Evolutionary conservation across 192 early-diverging fungal genomes (phyloP), one percentile per base, ranked within the genome.

Genomic region (Podila epicladia): DNA sequence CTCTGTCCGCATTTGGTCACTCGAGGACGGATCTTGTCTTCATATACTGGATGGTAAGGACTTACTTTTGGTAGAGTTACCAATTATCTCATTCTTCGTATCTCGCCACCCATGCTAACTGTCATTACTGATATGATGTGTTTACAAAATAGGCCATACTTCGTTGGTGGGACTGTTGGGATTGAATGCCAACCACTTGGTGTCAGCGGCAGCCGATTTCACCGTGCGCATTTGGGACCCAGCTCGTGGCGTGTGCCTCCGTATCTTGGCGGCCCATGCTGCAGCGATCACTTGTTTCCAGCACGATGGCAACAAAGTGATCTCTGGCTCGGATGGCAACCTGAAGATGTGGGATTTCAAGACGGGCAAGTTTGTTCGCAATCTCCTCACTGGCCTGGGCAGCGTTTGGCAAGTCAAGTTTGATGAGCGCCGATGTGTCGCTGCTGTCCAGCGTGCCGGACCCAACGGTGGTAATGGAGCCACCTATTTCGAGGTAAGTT

Each of bases 251-350:
- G 67, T 83, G 8, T 89, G 87, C 71, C 65, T 94, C 74, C 88
- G 90, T 87, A 85, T 88, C 53, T 88, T 91, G 65, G 92, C 87
- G 48, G 96, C 87, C n/a, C 97, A 95, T 74, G 74, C 75, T 35
- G 94, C 89, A 33, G 97, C 98, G 11, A 99, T 99, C 58, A 99
- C 98, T 4, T 99, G 97, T 71, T 98, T 99, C 85, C 97, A 99
- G 78, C 95, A 98, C 78, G 98, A 99, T 76, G 90, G 88, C 13
- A 86, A 90, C 35, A 97, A 98, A 58, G 93, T 99, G 22, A 95
- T 99, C 32, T 96, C 95, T 19, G 98, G 98, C 3, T 95, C 95
- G 5, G 98, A 97, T 67, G 94, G 93, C 8, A 95, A 95, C 0
- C 87, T 99, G 31, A 99, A 99, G 76, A 89, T 99, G 72, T 99